Evolutionary conservation across 257 asterid genomes (phyloP).

Genomic region (Solanum etuberosum): DNA sequence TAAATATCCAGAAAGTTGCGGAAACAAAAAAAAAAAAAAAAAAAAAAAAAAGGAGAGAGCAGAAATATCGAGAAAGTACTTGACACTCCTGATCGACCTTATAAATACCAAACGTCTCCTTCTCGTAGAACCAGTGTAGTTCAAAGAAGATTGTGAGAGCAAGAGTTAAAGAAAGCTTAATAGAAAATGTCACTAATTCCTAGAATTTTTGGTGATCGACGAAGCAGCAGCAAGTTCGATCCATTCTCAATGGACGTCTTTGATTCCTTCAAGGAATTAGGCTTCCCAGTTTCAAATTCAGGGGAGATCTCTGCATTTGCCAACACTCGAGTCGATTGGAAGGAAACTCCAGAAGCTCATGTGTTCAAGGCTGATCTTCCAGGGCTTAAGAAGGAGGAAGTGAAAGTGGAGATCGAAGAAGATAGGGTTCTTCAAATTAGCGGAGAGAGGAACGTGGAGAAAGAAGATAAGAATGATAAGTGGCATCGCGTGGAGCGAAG

Average conservation of each 20-base stretch:
- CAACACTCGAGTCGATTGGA: not conserved
- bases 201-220: not conserved
- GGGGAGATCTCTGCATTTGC: not conserved
- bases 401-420: not conserved
- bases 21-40: not conserved
- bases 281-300: not conserved
- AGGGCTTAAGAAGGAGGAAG: not conserved
- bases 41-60: too few species aligned
- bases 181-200: not conserved
- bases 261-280: not conserved
- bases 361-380: not conserved
- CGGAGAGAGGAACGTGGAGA: not conserved
- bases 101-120: not conserved
- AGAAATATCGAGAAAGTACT: not conserved
- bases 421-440: not conserved
- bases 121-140: not conserved
- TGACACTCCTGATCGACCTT: not conserved
- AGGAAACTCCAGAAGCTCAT: not conserved
- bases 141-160: not conserved
- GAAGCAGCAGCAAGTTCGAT: not conserved
- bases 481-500: not conserved
- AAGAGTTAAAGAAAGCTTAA: not conserved
- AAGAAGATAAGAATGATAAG: not conserved
- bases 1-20: not conserved
- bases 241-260: not conserved